phyloP scores from a whole-genome alignment of 2,329 filamentous ascomycete genomes.

The Paracamarosporium sp. region DNA sequence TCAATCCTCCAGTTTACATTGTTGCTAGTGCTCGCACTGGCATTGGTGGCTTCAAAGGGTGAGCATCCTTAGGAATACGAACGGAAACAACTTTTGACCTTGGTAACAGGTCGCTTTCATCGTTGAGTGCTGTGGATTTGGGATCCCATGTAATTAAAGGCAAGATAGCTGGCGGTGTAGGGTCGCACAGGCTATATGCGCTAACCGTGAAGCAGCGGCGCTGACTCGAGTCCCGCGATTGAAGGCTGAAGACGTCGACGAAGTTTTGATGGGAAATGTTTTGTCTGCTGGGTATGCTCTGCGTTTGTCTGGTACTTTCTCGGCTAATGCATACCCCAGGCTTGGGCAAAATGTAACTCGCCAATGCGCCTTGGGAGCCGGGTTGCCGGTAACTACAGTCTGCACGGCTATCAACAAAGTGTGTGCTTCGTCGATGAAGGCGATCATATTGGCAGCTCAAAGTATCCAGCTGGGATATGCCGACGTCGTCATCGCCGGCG shows the following conservation, averaged over 20 bases:
- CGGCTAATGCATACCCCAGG: constrained; percentile 51
- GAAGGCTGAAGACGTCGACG: constrained; percentile 70
- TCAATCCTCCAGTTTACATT: constrained; percentile 86
- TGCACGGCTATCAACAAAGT: constrained; percentile 87
- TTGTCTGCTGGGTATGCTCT: constrained; percentile 79
- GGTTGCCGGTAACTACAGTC: constrained; percentile 70
- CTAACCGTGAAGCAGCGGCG: constrained; percentile 58
- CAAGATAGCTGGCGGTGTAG: constrained; percentile 44
- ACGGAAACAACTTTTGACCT: constrained; percentile 6
- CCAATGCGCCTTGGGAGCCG: constrained; percentile 81
- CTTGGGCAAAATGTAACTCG: constrained; percentile 84
- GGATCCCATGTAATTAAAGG: constrained; percentile 89
- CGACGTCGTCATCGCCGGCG: constrained; percentile 75
- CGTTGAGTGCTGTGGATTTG: constrained; percentile 80
- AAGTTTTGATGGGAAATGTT: constrained; percentile 83
- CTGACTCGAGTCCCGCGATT: constrained; percentile 73
- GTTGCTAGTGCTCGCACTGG: constrained; percentile 87
- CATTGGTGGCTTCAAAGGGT: constrained; percentile 90
- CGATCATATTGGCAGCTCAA: constrained; percentile 71
- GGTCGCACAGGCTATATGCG: constrained; percentile 15
- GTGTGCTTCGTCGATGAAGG: constrained; percentile 77
- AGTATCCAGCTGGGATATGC: constrained; percentile 74
- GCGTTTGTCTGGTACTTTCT: not conserved
- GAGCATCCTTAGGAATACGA: constrained; percentile 33
- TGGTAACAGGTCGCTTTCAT: constrained; percentile 74